A percentile compares a stretch with the other conserved stretches of the same genome.
Conservation (phyloP, 2,329 filamentous ascomycete genomes). For the Zasmidium cellare region DNA sequence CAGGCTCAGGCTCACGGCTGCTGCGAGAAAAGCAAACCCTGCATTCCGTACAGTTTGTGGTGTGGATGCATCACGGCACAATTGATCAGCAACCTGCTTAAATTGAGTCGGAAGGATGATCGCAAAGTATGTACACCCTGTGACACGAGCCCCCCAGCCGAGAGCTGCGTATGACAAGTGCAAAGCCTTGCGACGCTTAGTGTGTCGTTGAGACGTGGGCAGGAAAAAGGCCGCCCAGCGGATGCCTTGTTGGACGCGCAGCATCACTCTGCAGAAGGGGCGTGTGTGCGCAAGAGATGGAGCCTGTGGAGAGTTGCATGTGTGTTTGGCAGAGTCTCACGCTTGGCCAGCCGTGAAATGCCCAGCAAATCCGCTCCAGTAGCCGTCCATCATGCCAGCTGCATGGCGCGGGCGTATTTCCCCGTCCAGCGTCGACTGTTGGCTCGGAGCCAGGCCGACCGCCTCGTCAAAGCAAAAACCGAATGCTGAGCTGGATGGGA, state of each 20-base stretch:
- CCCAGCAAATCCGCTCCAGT: slow-evolving; percentile 13
- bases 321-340: slow-evolving; percentile 7
- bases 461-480: slow-evolving; percentile 3
- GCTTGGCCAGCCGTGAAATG: slow-evolving; percentile 14
- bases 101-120: slow-evolving; percentile 13
- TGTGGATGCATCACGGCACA: slow-evolving; percentile 17
- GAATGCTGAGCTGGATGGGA: background rate
- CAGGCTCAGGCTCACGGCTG: slow-evolving; percentile 15
- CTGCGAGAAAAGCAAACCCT: slow-evolving; percentile 15
- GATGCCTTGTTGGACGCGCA: background rate
- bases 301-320: slow-evolving; percentile 13
- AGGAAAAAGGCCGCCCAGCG: too few species aligned
- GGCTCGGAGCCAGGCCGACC: slow-evolving; percentile 10
- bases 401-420: slow-evolving; percentile 10
- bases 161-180: slow-evolving; percentile 14
- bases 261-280: slow-evolving; percentile 4
- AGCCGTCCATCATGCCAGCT: slow-evolving; percentile 8
- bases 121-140: slow-evolving; percentile 9
- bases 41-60: slow-evolving; percentile 14
- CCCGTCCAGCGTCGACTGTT: slow-evolving; percentile 7
- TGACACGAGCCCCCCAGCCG: slow-evolving; percentile 15
- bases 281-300: background rate
- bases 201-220: background rate
- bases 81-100: slow-evolving; percentile 16
- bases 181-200: slow-evolving; percentile 9